Base-by-base conservation (phyloP, 1,284 basidiomycete species). In the Sparassis latifolia region DNA sequence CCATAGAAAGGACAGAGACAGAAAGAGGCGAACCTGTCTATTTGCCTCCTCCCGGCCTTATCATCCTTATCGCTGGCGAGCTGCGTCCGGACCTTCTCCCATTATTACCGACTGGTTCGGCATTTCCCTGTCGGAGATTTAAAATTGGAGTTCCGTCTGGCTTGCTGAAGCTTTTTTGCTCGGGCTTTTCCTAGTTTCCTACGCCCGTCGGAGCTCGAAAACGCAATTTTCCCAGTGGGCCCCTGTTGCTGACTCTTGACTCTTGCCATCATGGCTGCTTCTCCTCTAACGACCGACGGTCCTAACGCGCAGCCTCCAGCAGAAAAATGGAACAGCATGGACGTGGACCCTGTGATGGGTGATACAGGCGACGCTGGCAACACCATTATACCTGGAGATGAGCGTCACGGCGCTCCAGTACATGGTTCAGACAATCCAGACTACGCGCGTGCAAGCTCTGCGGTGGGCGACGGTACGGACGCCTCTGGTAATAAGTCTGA, bases 301-400 rank as follows among this genome's bases (percentile, higher is more conserved):
- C 54, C 55, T 44, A 53, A 60, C 51, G 50, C 53, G 20, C 62
- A 70, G 58, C 55, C 63, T 45, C 69, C 66, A 55, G 7, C 7
- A 6, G 75, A 76, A 57, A 80, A 72, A 63, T 81, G 82, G 80
- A 69, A 66, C 54, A 66, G 72, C 58, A 72, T 75, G 69, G 80
- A 82, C 58, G 52, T 65, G 49, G 69, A 79, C 59, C 55, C 66
- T 55, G 52, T 49, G 47, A 76, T 79, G 72, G 77, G 73, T 49
- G 69, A 76, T 44, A 68, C 68, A 52, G 69, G 67, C 61, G 73
- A 70, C 57, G 62, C 64, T 50, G 74, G 76, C 58, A 62, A 72
- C 60, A 57, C 63, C 52, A 77, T 77, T 55, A 74, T 72, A 57
- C 58, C 58, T 54, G 54, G 48, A 42, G 55, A 62, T 47, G 61